Base-by-base conservation (phyloP, 2,329 filamentous ascomycete genomes). In the Purpureocillium takamizusanense region DNA sequence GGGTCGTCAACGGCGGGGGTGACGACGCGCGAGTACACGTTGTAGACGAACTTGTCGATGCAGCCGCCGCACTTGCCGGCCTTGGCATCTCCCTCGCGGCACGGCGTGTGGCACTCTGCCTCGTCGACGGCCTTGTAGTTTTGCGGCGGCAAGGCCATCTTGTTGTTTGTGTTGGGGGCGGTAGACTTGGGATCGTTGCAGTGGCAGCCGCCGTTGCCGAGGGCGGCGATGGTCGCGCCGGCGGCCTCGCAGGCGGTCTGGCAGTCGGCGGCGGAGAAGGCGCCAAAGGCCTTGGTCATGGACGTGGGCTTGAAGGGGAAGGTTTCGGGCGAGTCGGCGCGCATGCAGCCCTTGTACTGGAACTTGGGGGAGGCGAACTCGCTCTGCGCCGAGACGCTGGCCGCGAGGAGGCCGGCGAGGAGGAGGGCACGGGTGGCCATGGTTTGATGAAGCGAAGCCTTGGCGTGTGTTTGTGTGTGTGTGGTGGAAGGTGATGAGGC, bases 341-440 rank as follows among this genome's bases (percentile, higher is more conserved):
- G 31, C 34, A 52, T 48, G 48, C 57, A 60, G 40, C 54, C 57
- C 38, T 56, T 36, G 40, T 54, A 56, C 32, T 50, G 37, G 40
- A 47, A 52, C 11, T 43, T 41, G 15, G 39, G 8, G 36, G 42
- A 17, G 33, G 50, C 40, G 30, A 43, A 39, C 10, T 42, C 38
- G 10, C 44, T 31, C 29, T 50, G 46, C n/a, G 53, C 51, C 12
- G 46, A 32, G 37, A 45, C 44, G 29, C 44, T 33, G 39, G 44
- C 39, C 23, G 49, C 51, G 35, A 60, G 28, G n/a, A 60, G 40
- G 44, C 42, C 39, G 30, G 41, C 32, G 30, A 49, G 36, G 34
- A 49, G 25, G 31, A 40, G 21, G 32, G 43, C 31, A 17, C 42
- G 46, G 39, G n/a, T n/a, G n/a, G 39, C 23, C 44, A 50, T 51